Evolutionary conservation across 176 grass and related monocot species (phyloP).

Genomic region (barley (Hordeum vulgare)): DNA sequence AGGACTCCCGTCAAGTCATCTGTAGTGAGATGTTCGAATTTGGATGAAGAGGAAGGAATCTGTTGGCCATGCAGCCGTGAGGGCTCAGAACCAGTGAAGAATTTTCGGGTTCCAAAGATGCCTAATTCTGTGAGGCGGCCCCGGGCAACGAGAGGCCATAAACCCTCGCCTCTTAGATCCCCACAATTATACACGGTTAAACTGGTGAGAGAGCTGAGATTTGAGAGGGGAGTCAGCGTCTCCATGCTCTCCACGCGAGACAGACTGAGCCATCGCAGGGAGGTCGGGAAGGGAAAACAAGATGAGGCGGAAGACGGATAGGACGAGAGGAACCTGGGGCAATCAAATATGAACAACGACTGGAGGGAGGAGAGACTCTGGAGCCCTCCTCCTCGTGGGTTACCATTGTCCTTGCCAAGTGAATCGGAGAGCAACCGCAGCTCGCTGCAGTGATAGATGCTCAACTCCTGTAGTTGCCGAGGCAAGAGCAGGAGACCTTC

Average conservation of each 20-base stretch:
- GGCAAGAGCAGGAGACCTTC: background rate
- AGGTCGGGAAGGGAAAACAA: background rate
- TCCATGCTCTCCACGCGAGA: rapidly evolving
- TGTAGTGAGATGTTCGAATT: rapidly evolving
- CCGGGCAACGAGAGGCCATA: background rate
- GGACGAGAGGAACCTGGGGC: background rate
- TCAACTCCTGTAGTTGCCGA: background rate
- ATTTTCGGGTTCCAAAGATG: rapidly evolving
- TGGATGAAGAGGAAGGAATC: background rate
- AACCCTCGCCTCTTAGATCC: background rate
- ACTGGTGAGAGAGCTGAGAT: background rate
- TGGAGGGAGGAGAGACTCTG: background rate
- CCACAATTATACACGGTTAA: rapidly evolving
- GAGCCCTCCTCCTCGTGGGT: background rate
- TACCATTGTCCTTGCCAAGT: background rate
- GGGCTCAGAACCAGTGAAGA: background rate
- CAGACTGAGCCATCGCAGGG: rapidly evolving
- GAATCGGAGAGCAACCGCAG: background rate
- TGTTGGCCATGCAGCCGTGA: background rate
- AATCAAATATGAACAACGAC: rapidly evolving
- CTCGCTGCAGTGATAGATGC: rapidly evolving
- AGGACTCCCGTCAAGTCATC: background rate
- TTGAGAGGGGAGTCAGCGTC: background rate
- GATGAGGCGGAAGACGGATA: background rate
- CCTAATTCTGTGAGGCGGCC: background rate